Percentiles rank a stretch among this genome's conserved stretches.
These are phyloP conservation scores for Amanita inopinata DNA, from an alignment of 768 basidiomycete species.

Conservation along the genomic window DNA sequence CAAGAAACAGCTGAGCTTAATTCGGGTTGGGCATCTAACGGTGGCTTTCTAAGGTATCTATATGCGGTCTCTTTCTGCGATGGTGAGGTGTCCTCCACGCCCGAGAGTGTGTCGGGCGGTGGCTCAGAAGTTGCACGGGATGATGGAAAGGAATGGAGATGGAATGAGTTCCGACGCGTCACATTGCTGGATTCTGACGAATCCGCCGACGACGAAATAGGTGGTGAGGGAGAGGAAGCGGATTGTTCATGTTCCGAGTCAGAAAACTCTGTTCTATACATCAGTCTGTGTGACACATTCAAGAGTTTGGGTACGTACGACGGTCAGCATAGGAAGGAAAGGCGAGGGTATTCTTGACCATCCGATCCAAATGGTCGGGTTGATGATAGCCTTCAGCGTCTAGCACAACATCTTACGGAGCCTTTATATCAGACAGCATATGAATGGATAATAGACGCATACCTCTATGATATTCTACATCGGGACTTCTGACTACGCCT, in stretches of 20 bases:
- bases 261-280: constrained; percentile 11
- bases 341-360: constrained; percentile 22
- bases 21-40: not conserved
- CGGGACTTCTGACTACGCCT: not conserved
- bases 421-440: not conserved
- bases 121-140: constrained; percentile 56
- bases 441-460: not conserved
- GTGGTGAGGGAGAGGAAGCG: constrained; percentile 14
- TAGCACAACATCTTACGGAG: constrained; percentile 59
- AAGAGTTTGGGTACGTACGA: not conserved
- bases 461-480: constrained; percentile 35
- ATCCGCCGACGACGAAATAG: constrained; percentile 12
- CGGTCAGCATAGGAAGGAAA: constrained; percentile 3
- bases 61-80: constrained; percentile 6
- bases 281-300: not conserved
- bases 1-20: constrained; percentile 7
- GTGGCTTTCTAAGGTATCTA: not conserved
- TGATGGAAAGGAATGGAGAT: constrained; percentile 13
- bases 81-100: not conserved
- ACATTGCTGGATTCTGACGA: constrained; percentile 15
- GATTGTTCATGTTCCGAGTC: constrained; percentile 7
- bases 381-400: constrained; percentile 71
- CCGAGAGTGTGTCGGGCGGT: constrained; percentile 38
- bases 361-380: constrained; percentile 31
- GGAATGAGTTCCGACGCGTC: constrained; percentile 15